These are phyloP conservation scores for Ilyonectria mors-panacis DNA, from an alignment of 2,329 filamentous ascomycete species.

Conservation along the genomic window DNA sequence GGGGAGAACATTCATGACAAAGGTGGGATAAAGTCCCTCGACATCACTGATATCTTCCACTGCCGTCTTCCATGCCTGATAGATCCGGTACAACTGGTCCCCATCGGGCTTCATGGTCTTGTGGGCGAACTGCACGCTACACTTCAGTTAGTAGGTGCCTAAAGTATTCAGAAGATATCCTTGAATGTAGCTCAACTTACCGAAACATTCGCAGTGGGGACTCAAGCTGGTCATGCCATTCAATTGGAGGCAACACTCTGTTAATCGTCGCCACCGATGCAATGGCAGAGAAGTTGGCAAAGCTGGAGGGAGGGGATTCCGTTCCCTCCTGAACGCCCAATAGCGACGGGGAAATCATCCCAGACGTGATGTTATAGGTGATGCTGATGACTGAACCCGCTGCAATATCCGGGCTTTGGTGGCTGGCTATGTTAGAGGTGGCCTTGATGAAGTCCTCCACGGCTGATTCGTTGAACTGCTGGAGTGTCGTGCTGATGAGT, in stretches of 20 bases:
- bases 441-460: conserved; percentile 47
- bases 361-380: conserved; percentile 48
- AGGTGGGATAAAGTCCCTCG: conserved; percentile 23
- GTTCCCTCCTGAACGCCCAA: conserved; percentile 53
- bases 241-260: conserved; percentile 47
- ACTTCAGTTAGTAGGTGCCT: background rate
- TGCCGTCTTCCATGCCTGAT: conserved; percentile 53
- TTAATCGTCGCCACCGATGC: conserved; percentile 26
- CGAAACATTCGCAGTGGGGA: conserved; percentile 55
- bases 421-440: conserved; percentile 40
- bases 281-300: conserved; percentile 27
- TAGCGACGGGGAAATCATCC: conserved; percentile 38
- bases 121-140: conserved; percentile 48
- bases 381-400: conserved; percentile 53
- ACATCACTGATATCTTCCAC: conserved; percentile 44
- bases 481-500: conserved; percentile 22
- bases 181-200: conserved; percentile 33
- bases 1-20: conserved; percentile 22
- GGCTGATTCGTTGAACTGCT: conserved; percentile 10
- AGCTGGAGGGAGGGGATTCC: conserved; percentile 25
- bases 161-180: background rate
- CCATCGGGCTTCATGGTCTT: conserved; percentile 56
- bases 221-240: conserved; percentile 49
- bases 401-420: conserved; percentile 44
- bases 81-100: conserved; percentile 50